These are phyloP conservation scores for Scleroderma citrinum DNA, from an alignment of 768 basidiomycete genomes.

Conservation along the genomic window DNA sequence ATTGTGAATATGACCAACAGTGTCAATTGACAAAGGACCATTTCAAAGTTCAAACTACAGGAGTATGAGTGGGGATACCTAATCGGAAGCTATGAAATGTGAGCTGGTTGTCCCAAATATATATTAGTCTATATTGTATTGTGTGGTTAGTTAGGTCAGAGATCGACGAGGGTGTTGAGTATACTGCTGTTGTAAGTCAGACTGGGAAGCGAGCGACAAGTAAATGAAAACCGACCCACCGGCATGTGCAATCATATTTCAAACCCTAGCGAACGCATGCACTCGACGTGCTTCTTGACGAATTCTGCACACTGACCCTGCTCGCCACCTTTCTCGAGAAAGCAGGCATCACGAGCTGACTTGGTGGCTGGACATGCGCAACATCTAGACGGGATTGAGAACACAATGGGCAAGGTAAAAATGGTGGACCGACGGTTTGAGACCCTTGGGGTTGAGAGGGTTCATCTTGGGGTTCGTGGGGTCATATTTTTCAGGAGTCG, in stretches of 20 bases:
- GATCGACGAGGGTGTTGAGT: too few species aligned
- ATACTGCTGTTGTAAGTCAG: neutral
- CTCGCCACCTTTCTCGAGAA: conserved; percentile 63
- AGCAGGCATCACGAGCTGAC: conserved; percentile 89
- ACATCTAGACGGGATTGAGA: conserved; percentile 49
- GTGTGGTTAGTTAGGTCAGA: too few species aligned
- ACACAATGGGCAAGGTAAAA: neutral
- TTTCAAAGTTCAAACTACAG: too few species aligned
- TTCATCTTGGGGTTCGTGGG: conserved; percentile 77
- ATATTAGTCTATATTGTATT: too few species aligned
- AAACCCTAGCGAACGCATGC: conserved; percentile 91
- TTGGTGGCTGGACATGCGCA: conserved; percentile 97
- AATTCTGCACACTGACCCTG: conserved; percentile 77
- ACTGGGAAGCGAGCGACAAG: neutral
- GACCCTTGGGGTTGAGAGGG: conserved; percentile 87
- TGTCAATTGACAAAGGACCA: too few species aligned
- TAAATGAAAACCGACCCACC: neutral
- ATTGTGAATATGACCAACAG: too few species aligned
- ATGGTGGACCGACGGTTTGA: conserved; percentile 74
- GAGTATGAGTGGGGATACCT: too few species aligned
- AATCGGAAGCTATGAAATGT: too few species aligned
- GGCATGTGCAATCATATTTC: conserved; percentile 44
- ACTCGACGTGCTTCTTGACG: conserved; percentile 75
- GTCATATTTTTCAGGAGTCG: conserved; percentile 52
- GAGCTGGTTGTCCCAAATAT: too few species aligned